Evolutionary conservation across 2,329 filamentous ascomycete species (phyloP), one percentile per base, ranked within the genome.

Genomic region (Epichloe bromicola): DNA sequence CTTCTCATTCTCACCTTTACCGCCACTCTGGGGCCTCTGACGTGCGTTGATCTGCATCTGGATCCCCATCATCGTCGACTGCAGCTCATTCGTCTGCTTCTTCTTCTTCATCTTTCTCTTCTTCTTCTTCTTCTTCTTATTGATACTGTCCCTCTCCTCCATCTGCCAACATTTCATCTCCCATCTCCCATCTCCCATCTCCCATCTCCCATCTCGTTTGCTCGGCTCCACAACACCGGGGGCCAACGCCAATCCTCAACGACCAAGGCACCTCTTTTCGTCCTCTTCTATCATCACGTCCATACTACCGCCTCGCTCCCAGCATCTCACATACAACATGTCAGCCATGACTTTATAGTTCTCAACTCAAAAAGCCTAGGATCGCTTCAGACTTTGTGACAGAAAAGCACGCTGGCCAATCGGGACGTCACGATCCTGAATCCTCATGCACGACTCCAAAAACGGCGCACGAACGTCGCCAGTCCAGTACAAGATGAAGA

Each of bases 401-500:
- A 4, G 15, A 33, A 45, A 26, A 34, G 19, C 8, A 34, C 26
- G 23, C 49, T 47, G 37, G 37, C 26, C 41, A 14, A 12, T 48
- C 45, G 20, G 20, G 17, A 41, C 38, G 50, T n/a, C 19, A 42
- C 38, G 33, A 43, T 41, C 14, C 44, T 34, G 14, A 14, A 44
- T 44, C 19, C 17, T 40, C 19, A 26, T 38, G 20, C 45, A 34
- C 33, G 26, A 54, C 56, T 65, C 30, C 23, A 65, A 65, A 59
- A 59, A 55, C 46, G 62, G 54, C 58, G 67, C 70, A 56, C 60
- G 66, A 51, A 62, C 62, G 53, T 58, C 62, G 51, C 38, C 43
- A 7, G 54, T 70, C 51, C 68, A 70, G 51, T 71, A 67, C 62
- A 70, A 67, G 44, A 74, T 76, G 71, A 76, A 72, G 61, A 69